Percentiles rank a stretch among this genome's conserved stretches.
These are phyloP conservation scores for Entomortierella chlamydospora DNA, from an alignment of 192 early-diverging fungal species.

Conservation along the genomic window DNA sequence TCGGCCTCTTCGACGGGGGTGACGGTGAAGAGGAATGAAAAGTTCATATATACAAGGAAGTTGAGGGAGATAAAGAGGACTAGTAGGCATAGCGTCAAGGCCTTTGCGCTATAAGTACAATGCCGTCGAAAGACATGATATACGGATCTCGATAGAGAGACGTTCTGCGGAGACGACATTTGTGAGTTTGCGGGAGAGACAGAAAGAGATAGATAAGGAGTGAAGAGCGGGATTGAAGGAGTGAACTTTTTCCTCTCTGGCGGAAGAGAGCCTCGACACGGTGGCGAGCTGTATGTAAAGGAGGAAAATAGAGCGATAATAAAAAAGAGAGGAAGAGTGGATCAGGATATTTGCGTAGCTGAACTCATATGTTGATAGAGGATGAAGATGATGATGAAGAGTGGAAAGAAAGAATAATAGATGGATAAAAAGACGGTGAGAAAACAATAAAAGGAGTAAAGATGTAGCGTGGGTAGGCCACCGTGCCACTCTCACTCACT, in stretches of 20 bases:
- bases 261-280: background rate
- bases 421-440: no score
- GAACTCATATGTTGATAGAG: no score
- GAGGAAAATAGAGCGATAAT: background rate
- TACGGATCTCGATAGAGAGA: background rate
- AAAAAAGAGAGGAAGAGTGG: background rate
- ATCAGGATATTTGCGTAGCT: background rate
- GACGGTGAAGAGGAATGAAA: background rate
- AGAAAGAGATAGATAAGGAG: background rate
- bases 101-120: background rate
- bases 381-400: no score
- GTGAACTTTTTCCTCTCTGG: no score
- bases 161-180: background rate
- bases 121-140: constrained; percentile 8
- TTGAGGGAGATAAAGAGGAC: constrained; percentile 35
- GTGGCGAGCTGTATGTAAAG: background rate
- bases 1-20: background rate
- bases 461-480: no score
- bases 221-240: background rate
- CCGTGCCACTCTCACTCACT: no score
- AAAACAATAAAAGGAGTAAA: no score
- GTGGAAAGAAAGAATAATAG: no score
- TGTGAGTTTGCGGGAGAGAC: background rate
- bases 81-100: constrained; percentile 11
- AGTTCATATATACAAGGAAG: constrained; percentile 28